A percentile compares a stretch with the other conserved stretches of the same genome.
Evolutionary conservation across 2,329 filamentous ascomycete genomes (phyloP).

Genomic region (Colletotrichum musae): DNA sequence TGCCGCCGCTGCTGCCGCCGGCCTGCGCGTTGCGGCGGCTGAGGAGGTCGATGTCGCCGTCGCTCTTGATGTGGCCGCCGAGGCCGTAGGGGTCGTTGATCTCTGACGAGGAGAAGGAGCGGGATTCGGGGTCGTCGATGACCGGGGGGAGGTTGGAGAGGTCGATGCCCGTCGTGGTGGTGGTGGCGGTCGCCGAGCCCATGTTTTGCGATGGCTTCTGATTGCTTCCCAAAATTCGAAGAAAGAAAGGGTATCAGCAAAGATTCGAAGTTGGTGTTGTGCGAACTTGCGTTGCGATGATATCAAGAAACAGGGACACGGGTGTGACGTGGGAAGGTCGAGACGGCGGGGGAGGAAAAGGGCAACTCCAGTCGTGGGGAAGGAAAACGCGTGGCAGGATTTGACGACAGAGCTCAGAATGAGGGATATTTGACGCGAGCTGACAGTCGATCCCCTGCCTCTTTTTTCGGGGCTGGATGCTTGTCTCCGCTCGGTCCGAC

Average conservation of each 20-base stretch:
- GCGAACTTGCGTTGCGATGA: neutral
- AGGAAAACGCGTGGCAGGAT: slow-evolving; percentile 2
- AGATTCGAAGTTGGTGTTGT: neutral
- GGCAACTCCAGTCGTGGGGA: slow-evolving; percentile 25
- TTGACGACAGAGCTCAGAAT: slow-evolving; percentile 6
- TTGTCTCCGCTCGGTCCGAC: neutral
- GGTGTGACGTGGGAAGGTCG: slow-evolving; percentile 24
- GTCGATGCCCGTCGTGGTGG: slow-evolving; percentile 21
- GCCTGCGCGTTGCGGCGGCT: slow-evolving; percentile 75
- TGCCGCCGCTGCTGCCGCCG: slow-evolving; percentile 74
- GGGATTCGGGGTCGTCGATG: slow-evolving; percentile 33
- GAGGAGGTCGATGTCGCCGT: slow-evolving; percentile 75
- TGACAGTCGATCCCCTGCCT: slow-evolving; percentile 1
- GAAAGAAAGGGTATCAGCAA: neutral
- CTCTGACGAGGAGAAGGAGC: slow-evolving; percentile 34
- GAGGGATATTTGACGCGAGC: slow-evolving; percentile 34
- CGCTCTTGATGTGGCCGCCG: slow-evolving; percentile 81
- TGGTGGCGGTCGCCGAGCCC: no score
- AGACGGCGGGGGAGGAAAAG: slow-evolving; percentile 9
- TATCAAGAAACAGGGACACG: slow-evolving; percentile 1
- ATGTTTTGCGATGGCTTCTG: no score
- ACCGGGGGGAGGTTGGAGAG: slow-evolving; percentile 3
- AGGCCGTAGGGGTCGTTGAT: slow-evolving; percentile 85
- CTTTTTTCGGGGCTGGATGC: no score
- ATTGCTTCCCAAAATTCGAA: no score